Percentiles rank a stretch among this genome's conserved stretches.
phyloP scores from a whole-genome alignment of 2,329 filamentous ascomycete genomes.

The Emericellopsis cladophorae region DNA sequence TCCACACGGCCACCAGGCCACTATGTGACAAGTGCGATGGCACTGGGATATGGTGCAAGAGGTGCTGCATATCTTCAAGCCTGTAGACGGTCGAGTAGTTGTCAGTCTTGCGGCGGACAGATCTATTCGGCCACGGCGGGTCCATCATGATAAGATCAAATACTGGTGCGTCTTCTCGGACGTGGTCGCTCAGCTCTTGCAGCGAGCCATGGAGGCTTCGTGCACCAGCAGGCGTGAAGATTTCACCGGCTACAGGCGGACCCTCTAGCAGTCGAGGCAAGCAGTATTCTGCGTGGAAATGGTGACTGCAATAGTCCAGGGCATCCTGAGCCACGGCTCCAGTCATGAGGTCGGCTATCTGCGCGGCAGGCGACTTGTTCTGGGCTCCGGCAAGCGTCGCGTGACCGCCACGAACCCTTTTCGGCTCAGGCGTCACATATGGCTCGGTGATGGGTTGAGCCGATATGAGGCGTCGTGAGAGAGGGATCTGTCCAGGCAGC shows the following conservation, averaged over 20 bases:
- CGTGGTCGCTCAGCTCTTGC: constrained; percentile 22
- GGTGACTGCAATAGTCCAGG: constrained; percentile 20
- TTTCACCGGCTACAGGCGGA: not conserved
- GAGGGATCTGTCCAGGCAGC: constrained; percentile 22
- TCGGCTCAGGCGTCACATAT: constrained; percentile 39
- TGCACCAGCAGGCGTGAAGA: constrained; percentile 26
- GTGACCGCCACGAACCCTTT: constrained; percentile 5
- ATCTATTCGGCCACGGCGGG: constrained; percentile 73
- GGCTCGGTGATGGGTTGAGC: constrained; percentile 26
- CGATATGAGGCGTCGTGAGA: constrained; percentile 30
- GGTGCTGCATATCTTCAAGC: constrained; percentile 29
- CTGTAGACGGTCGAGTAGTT: constrained; percentile 34
- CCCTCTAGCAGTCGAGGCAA: constrained; percentile 22
- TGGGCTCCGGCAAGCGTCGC: constrained; percentile 8
- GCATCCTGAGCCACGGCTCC: constrained; percentile 30
- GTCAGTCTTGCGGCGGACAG: constrained; percentile 46
- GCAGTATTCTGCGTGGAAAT: constrained; percentile 30
- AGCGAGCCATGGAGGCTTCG: constrained; percentile 36
- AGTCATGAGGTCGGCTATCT: constrained; percentile 41
- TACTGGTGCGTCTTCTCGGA: constrained; percentile 28
- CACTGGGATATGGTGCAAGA: constrained; percentile 45
- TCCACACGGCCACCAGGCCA: constrained; percentile 59
- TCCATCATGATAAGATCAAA: constrained; percentile 64
- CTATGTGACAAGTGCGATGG: constrained; percentile 35
- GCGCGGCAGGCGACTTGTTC: constrained; percentile 27